Base-by-base conservation (phyloP, 257 asterid species). In the Coffea eugenioides region DNA sequence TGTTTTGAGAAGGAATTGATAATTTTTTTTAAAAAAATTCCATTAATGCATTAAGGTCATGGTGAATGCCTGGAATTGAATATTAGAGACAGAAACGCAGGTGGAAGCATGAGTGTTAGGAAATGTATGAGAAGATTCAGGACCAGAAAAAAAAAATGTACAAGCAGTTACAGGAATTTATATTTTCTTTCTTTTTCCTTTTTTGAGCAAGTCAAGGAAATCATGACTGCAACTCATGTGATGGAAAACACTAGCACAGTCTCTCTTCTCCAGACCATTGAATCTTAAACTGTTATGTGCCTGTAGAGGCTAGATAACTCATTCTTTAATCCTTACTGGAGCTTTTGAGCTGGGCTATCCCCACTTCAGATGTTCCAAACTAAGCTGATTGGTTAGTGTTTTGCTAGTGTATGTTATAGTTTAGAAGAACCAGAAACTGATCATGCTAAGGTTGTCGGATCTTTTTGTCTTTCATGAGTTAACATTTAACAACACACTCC, bases 371-470 rank as follows among this genome's bases (percentile, higher is more conserved):
- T 57, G 20, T 5, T 57, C 2, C 23, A 25, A 57, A 57, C 23
- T 9, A 6, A 57, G 65, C 23, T 57, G 10, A 57, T 49, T 8
- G 10, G 13, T 8, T 8, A 49, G 43, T 49, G 8, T 8, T 8
- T 49, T 49, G 54, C 13, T 12, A 49, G 13, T 49, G 54, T 10
- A 49, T 12, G 54, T 49, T 49, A 49, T 49, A 49, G 54, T 12
- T 49, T 49, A 49, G 54, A 49, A 49, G 13, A 57, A 20, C 7
- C 21, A 18, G 21, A 57, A 8, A 74, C 15, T 80, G 8, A 15
- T 81, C 67, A 74, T 75, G 75, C 85, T 83, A 39, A 39, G 41
- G 4, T 39, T 39, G 43, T 39, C 43, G 1, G 4, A 39, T 39
- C 5, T 2, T 39, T 39, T 39, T 39, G 43, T 39, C 43, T 2